A percentile compares a stretch with the other conserved stretches of the same genome.
These are phyloP conservation scores for Ceriops decandra DNA, from an alignment of 345 rosid species.

Conservation along the genomic window DNA sequence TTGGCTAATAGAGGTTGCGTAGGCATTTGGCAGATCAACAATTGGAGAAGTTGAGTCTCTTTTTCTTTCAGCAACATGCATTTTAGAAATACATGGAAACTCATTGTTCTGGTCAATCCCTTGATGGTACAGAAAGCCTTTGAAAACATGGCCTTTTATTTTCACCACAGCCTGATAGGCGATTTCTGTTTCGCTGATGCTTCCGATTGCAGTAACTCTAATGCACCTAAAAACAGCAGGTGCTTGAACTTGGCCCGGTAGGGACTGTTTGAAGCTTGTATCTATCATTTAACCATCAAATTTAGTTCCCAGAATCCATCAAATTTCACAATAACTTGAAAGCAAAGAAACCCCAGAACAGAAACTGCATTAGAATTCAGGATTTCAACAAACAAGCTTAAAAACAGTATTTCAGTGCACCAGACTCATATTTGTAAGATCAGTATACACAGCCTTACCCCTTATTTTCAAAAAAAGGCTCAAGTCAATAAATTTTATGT, in stretches of 20 bases:
- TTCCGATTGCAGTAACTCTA: slow-evolving; percentile 35
- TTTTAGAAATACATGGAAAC: slow-evolving; percentile 33
- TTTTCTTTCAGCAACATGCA: slow-evolving; percentile 18
- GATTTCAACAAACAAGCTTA: not conserved
- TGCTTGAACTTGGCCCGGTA: slow-evolving; percentile 39
- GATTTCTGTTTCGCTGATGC: slow-evolving; percentile 32
- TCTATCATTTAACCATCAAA: slow-evolving; percentile 21
- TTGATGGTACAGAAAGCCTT: slow-evolving; percentile 56
- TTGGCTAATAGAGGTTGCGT: slow-evolving; percentile 30
- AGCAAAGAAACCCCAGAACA: slow-evolving; percentile 3
- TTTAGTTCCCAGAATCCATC: not conserved
- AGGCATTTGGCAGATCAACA: slow-evolving; percentile 21
- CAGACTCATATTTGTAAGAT: too few species aligned
- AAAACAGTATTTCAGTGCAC: too few species aligned
- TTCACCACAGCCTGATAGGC: slow-evolving; percentile 46
- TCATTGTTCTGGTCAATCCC: slow-evolving; percentile 55
- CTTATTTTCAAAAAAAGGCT: too few species aligned
- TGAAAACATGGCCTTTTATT: slow-evolving; percentile 52
- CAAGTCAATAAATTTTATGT: too few species aligned
- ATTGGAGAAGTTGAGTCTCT: slow-evolving; percentile 35
- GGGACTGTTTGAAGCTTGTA: slow-evolving; percentile 38
- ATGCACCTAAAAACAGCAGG: slow-evolving; percentile 46
- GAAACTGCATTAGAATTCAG: not conserved
- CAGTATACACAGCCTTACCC: too few species aligned
- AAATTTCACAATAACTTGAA: not conserved